Evolutionary conservation across 768 basidiomycete species (phyloP).

Genomic region (Rhizopogon sp.): DNA sequence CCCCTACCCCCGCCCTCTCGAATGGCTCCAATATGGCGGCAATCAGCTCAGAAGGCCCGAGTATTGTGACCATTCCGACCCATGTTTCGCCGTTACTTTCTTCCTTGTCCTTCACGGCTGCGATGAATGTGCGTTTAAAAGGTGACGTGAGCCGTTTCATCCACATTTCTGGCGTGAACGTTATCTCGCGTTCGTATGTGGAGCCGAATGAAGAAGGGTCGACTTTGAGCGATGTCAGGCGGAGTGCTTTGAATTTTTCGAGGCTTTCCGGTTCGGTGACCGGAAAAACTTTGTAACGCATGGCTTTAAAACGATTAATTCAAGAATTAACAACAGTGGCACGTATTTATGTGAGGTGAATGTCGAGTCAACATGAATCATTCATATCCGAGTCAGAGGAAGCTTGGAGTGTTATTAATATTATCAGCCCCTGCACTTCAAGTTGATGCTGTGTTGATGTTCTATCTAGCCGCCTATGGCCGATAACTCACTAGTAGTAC

Average conservation of each 20-base stretch:
- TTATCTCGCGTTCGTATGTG: slow-evolving; percentile 16
- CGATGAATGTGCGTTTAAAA: slow-evolving; percentile 12
- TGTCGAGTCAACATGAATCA: no score
- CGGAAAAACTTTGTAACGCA: slow-evolving; percentile 11
- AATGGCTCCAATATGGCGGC: slow-evolving; percentile 8
- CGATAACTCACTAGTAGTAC: no score
- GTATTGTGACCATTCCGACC: slow-evolving; percentile 14
- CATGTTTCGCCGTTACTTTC: slow-evolving; percentile 2
- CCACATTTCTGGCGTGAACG: slow-evolving; percentile 19
- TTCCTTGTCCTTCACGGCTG: slow-evolving; percentile 1
- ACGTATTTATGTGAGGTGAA: not conserved
- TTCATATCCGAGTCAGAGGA: no score
- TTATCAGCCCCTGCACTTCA: no score
- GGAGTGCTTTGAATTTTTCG: slow-evolving; percentile 12
- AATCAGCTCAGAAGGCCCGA: slow-evolving; percentile 9
- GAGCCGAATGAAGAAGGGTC: slow-evolving; percentile 19
- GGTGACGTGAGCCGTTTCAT: slow-evolving; percentile 11
- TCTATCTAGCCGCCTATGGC: no score
- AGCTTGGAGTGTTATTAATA: no score
- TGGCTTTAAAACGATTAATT: not conserved
- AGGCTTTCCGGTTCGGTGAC: slow-evolving; percentile 18
- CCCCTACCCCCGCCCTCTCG: slow-evolving; percentile 7
- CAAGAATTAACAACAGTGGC: not conserved
- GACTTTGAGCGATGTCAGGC: slow-evolving; percentile 17
- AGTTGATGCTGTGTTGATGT: no score